Evolutionary conservation across 2,329 filamentous ascomycete genomes (phyloP).

Genomic region (Rhinocladiella similis): DNA sequence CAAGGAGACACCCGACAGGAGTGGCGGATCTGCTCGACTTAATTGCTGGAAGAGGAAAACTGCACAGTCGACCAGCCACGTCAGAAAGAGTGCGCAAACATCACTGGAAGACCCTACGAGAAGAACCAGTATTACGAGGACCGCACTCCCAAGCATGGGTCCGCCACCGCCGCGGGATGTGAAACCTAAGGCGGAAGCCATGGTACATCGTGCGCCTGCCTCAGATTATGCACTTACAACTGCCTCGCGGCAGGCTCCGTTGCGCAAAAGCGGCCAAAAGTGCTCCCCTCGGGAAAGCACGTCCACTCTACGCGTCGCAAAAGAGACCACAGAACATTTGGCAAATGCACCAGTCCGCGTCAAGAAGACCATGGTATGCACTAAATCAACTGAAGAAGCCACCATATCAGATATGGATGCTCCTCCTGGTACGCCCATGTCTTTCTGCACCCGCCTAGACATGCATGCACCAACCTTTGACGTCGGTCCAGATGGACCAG

Average conservation of each 20-base stretch:
- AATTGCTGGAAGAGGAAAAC: too few species aligned
- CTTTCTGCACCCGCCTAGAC: constrained; percentile 16
- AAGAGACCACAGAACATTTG: background rate
- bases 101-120: too few species aligned
- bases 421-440: constrained; percentile 14
- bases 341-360: constrained; percentile 8
- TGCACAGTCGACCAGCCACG: too few species aligned
- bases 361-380: constrained; percentile 5
- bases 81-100: too few species aligned
- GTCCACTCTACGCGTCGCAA: background rate
- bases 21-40: too few species aligned
- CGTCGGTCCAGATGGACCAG: background rate
- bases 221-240: background rate
- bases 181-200: background rate
- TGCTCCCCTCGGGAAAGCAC: background rate
- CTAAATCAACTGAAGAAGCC: background rate
- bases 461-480: background rate
- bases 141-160: constrained; percentile 1
- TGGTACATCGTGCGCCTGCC: background rate
- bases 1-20: too few species aligned
- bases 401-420: background rate
- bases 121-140: background rate
- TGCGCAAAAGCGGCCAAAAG: background rate
- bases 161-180: background rate
- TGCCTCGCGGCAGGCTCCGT: background rate